These are phyloP conservation scores for Trichomonascus vanleenenianus DNA, from an alignment of 805 yeast genomes.

Conservation along the genomic window DNA sequence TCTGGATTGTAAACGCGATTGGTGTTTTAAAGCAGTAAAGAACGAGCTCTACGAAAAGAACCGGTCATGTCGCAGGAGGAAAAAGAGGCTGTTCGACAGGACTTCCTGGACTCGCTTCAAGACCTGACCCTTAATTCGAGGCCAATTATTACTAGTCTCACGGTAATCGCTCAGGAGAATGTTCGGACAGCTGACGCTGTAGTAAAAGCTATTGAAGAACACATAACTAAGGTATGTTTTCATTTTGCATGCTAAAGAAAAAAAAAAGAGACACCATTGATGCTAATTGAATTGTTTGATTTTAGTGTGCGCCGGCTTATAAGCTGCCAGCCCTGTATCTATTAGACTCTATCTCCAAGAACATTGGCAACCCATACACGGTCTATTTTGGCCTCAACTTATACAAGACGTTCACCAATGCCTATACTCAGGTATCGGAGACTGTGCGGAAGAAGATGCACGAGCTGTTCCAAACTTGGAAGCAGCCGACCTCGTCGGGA, in stretches of 20 bases:
- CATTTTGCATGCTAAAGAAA: neutral
- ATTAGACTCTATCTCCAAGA: conserved; percentile 86
- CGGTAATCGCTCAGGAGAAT: conserved; percentile 82
- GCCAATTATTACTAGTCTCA: conserved; percentile 80
- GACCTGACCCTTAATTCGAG: conserved; percentile 77
- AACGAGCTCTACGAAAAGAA: neutral
- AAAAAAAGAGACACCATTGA: neutral
- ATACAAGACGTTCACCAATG: conserved; percentile 61
- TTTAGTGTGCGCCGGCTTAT: conserved; percentile 63
- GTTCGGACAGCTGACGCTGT: conserved; percentile 69
- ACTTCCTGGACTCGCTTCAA: conserved; percentile 57
- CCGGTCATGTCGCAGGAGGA: conserved; percentile 10
- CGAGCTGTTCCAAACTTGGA: conserved; percentile 85
- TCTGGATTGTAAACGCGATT: neutral
- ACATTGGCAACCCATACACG: conserved; percentile 87
- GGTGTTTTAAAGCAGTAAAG: neutral
- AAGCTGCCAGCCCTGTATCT: conserved; percentile 80
- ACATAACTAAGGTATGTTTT: conserved; percentile 49
- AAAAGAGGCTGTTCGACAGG: conserved; percentile 39
- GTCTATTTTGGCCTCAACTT: conserved; percentile 62
- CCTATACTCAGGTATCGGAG: conserved; percentile 75
- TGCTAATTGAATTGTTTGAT: too few relatives aligned
- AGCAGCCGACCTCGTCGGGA: conserved; percentile 49
- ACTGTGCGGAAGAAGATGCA: conserved; percentile 64
- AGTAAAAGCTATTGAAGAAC: conserved; percentile 61